phyloP scores from a whole-genome alignment of 768 basidiomycete species.

The Paxillus ammoniavirescens region DNA sequence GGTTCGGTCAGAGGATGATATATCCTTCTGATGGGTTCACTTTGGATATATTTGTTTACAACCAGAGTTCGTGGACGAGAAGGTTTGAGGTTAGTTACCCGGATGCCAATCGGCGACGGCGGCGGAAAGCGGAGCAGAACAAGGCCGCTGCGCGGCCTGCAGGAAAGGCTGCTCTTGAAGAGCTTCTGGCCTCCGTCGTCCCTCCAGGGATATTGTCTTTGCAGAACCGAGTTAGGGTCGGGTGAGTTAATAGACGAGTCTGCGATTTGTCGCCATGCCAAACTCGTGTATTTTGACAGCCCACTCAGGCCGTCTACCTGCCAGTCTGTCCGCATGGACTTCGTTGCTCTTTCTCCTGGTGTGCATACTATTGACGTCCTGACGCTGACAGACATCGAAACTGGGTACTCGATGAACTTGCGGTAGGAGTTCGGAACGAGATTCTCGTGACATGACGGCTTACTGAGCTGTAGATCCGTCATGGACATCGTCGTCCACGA shows the following conservation, averaged over 20 bases:
- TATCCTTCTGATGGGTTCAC: constrained; percentile 75
- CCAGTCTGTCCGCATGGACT: constrained; percentile 85
- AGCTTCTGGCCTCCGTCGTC: constrained; percentile 29
- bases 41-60: constrained; percentile 86
- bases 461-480: constrained; percentile 51
- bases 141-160: constrained; percentile 13
- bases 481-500: constrained; percentile 77
- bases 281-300: constrained; percentile 34
- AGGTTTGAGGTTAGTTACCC: constrained; percentile 76
- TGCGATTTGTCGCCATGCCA: neutral
- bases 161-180: constrained; percentile 21
- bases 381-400: constrained; percentile 72
- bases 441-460: neutral
- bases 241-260: constrained; percentile 46
- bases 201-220: constrained; percentile 68
- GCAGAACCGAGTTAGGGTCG: constrained; percentile 76
- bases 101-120: constrained; percentile 44
- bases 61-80: constrained; percentile 72
- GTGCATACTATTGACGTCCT: constrained; percentile 74
- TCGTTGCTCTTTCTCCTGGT: constrained; percentile 76
- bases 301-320: constrained; percentile 80
- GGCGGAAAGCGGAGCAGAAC: constrained; percentile 35
- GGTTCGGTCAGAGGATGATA: constrained; percentile 44
- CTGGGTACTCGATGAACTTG: constrained; percentile 69
- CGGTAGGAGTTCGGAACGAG: constrained; percentile 42